Evolutionary conservation across 257 asterid species (phyloP).

Genomic region (Lantana camara): DNA sequence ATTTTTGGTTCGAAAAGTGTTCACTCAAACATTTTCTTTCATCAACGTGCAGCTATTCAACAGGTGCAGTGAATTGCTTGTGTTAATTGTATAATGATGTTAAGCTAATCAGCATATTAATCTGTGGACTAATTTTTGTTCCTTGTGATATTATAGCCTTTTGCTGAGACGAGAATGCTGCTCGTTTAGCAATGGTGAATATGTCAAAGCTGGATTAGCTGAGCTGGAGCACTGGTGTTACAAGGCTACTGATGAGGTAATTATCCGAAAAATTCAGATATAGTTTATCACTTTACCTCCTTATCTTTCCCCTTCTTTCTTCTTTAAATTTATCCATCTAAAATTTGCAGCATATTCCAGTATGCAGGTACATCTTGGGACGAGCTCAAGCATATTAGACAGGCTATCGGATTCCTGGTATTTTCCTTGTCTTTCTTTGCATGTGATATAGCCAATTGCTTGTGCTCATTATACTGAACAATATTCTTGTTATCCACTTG

Average conservation of each 20-base stretch:
- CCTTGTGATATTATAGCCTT: conserved; percentile 53
- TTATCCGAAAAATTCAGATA: conserved; percentile 7
- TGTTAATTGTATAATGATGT: conserved; percentile 7
- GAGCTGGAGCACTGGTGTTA: conserved; percentile 99
- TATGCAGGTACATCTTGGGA: conserved; percentile 99
- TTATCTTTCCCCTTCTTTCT: too few species aligned
- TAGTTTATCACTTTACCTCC: conserved; percentile 1
- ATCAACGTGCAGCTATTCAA: conserved; percentile 94
- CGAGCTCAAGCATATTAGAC: conserved; percentile 98
- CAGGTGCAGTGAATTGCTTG: conserved; percentile 55
- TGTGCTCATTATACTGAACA: conserved; percentile 7
- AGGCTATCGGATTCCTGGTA: conserved; percentile 99
- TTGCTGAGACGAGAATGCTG: conserved; percentile 98
- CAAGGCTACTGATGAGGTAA: conserved; percentile 96
- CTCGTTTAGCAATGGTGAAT: conserved; percentile 98
- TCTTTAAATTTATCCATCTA: conserved; percentile 21
- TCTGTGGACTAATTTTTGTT: conserved; percentile 11
- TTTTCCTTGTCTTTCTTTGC: conserved; percentile 21
- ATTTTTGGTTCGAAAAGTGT: conserved; percentile 87
- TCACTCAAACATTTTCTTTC: conserved; percentile 93
- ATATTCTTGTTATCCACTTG: not conserved
- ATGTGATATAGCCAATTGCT: not conserved
- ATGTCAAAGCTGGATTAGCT: conserved; percentile 97
- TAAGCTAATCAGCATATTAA: too few species aligned
- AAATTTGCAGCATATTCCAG: conserved; percentile 50